A percentile compares a stretch with the other conserved stretches of the same genome.
phyloP scores from a whole-genome alignment of 805 yeast species.

The Ogataea corticis region DNA sequence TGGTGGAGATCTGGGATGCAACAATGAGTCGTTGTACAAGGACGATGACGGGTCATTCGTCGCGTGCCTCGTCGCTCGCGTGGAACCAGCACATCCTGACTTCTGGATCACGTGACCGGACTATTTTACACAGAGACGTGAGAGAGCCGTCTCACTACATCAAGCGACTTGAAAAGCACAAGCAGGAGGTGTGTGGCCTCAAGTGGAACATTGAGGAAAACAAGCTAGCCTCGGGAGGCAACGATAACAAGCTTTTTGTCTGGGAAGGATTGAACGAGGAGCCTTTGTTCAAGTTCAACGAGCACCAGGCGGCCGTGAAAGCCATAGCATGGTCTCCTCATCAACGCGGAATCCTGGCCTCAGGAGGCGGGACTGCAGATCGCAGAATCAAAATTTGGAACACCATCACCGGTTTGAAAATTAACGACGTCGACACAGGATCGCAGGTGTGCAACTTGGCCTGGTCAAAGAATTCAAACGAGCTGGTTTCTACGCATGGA shows the following conservation, averaged over 20 bases:
- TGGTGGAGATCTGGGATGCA: conserved; percentile 95
- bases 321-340: conserved; percentile 98
- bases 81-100: conserved; percentile 92
- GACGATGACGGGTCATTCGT: conserved; percentile 87
- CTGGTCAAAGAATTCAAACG: conserved; percentile 92
- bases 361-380: conserved; percentile 98
- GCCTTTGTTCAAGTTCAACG: conserved; percentile 74
- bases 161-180: conserved; percentile 66
- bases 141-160: conserved; percentile 81
- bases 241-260: conserved; percentile 81
- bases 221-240: conserved; percentile 93
- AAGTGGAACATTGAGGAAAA: conserved; percentile 92
- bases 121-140: conserved; percentile 88
- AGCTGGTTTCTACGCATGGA: conserved; percentile 93
- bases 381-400: conserved; percentile 91
- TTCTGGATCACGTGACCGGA: conserved; percentile 84
- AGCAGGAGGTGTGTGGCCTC: conserved; percentile 95
- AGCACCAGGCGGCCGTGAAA: conserved; percentile 93
- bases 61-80: conserved; percentile 82
- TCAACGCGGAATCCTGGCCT: conserved; percentile 87
- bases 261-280: conserved; percentile 78
- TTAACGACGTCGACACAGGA: conserved; percentile 88
- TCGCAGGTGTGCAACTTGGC: conserved; percentile 93
- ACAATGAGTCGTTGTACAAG: conserved; percentile 77
- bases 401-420: conserved; percentile 69